Evolutionary conservation across 1,284 basidiomycete genomes (phyloP).

Genomic region (Ustilago loliicola): DNA sequence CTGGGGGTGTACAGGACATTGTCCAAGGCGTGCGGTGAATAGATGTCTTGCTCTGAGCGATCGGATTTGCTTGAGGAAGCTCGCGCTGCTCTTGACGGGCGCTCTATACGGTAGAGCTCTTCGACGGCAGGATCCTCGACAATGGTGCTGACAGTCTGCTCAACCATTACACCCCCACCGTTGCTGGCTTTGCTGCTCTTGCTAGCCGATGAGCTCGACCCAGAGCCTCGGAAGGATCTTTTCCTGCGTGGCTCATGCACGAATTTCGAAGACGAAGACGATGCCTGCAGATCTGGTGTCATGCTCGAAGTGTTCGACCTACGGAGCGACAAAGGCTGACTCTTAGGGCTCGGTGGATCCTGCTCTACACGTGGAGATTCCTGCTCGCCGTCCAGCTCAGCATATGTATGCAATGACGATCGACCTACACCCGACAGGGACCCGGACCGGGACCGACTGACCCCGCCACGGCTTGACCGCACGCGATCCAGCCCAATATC

Average conservation of each 20-base stretch:
- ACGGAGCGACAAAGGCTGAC: conserved; percentile 21
- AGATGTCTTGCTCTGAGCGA: conserved; percentile 14
- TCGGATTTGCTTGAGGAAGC: conserved; percentile 13
- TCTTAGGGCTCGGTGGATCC: conserved; percentile 12
- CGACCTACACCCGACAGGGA: conserved; percentile 12
- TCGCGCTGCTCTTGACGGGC: conserved; percentile 11
- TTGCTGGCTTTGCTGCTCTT: conserved; percentile 18
- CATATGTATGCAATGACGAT: conserved; percentile 25
- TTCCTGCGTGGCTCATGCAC: conserved; percentile 11
- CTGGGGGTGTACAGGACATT: conserved; percentile 7
- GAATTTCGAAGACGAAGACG: not conserved
- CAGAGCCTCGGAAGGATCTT: conserved; percentile 14
- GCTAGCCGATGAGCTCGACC: conserved; percentile 5
- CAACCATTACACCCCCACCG: conserved; percentile 29
- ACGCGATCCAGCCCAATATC: conserved; percentile 26
- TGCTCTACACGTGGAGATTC: conserved; percentile 1
- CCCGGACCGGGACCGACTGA: conserved; percentile 10
- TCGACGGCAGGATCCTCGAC: conserved; percentile 31
- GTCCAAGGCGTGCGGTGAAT: conserved; percentile 12
- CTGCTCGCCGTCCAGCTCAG: conserved; percentile 23
- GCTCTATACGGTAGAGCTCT: conserved; percentile 23
- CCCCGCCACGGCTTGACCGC: not conserved
- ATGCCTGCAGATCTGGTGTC: conserved; percentile 24
- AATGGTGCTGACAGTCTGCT: conserved; percentile 40
- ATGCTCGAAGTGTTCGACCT: conserved; percentile 5